phyloP scores from a whole-genome alignment of 352 stramenopile genomes.

The Phytopythium litorale region DNA sequence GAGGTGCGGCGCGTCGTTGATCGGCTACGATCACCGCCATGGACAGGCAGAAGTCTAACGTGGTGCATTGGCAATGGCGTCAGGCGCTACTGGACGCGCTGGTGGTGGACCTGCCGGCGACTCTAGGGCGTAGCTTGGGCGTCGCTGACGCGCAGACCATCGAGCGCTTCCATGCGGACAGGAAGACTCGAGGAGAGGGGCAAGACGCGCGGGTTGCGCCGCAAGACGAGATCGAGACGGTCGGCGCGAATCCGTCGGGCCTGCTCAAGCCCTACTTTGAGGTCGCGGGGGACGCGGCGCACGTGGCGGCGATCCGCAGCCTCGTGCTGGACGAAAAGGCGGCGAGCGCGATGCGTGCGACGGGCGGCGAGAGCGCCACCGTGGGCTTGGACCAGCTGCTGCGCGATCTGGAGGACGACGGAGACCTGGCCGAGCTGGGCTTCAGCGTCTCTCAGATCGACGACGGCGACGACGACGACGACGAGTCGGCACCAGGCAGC shows the following conservation, averaged over 20 bases:
- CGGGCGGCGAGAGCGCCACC: slow-evolving; percentile 38
- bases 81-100: slow-evolving; percentile 32
- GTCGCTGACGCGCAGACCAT: slow-evolving; percentile 39
- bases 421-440: slow-evolving; percentile 50
- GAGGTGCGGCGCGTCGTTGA: slow-evolving; percentile 6
- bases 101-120: slow-evolving; percentile 47
- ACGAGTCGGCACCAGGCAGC: neutral
- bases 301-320: slow-evolving; percentile 47
- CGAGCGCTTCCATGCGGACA: neutral
- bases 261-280: slow-evolving; percentile 72
- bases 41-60: neutral
- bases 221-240: slow-evolving; percentile 17
- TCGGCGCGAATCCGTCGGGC: slow-evolving; percentile 48
- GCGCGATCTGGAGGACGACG: slow-evolving; percentile 65
- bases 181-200: slow-evolving; percentile 2
- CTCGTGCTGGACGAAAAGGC: slow-evolving; percentile 65
- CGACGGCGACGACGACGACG: slow-evolving; percentile 28
- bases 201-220: slow-evolving; percentile 2
- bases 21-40: neutral
- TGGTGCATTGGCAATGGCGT: neutral
- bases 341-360: slow-evolving; percentile 45
- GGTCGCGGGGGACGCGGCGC: slow-evolving; percentile 45
- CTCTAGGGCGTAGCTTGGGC: slow-evolving; percentile 49
- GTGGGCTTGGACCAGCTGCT: slow-evolving; percentile 67
- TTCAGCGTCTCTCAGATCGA: slow-evolving; percentile 33